A percentile compares a stretch with the other conserved stretches of the same genome.
Conservation (phyloP, 306 rosid species). For the Quercus variabilis region DNA sequence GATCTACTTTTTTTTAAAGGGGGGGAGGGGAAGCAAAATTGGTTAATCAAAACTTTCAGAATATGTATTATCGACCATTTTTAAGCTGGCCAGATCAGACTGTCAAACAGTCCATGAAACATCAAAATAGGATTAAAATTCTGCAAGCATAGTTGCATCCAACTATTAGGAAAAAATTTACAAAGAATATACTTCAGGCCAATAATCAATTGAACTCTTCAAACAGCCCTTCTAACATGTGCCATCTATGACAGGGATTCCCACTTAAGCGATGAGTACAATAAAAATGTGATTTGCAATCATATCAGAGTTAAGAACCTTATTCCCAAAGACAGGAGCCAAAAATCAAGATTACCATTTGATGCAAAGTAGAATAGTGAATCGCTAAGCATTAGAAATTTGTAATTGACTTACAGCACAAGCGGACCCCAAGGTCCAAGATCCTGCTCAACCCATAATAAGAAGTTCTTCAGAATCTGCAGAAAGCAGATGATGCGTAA, state of each 20-base stretch:
- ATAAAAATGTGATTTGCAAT: neutral
- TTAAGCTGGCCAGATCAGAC: neutral
- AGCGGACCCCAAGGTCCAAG: conserved; percentile 97
- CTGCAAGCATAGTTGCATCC: neutral
- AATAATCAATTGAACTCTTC: neutral
- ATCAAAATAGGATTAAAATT: neutral
- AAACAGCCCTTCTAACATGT: neutral
- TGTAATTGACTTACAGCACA: conserved; percentile 62
- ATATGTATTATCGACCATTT: neutral
- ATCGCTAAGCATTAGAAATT: neutral
- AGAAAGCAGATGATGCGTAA: neutral
- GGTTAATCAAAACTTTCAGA: neutral
- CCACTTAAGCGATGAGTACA: neutral
- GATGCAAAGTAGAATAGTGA: neutral
- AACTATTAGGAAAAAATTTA: neutral
- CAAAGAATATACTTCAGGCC: neutral
- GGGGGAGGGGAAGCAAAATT: neutral
- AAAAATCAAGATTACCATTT: neutral
- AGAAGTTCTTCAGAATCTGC: conserved; percentile 66
- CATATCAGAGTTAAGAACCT: neutral
- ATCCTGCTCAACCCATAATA: conserved; percentile 84
- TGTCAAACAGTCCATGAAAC: neutral
- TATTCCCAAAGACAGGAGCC: neutral
- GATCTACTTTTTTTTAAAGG: neutral
- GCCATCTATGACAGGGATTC: neutral